Evolutionary conservation across 2,329 filamentous ascomycete species (phyloP), one percentile per base, ranked within the genome.

Genomic region (Graphiopsis chlorocephala): DNA sequence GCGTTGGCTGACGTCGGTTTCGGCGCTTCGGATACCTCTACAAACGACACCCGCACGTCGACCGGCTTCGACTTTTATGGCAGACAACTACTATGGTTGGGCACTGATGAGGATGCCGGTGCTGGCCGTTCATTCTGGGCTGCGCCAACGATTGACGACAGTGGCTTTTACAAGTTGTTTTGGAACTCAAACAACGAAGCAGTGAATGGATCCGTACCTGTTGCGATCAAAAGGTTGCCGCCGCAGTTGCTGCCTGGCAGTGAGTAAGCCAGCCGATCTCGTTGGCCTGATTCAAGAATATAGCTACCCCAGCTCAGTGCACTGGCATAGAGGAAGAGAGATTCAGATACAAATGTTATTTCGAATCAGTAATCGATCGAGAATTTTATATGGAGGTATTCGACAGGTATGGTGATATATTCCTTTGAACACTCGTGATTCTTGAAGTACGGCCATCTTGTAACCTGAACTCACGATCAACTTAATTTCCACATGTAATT

Each of bases 161-260:
- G 67, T 15, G 33, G 61, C 10, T 62, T 65, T n/a, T 67, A 59
- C 55, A 60, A 62, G 15, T 53, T 70, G 63, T 65, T 67, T 28
- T 69, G 67, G 68, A 71, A 71, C 28, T 55, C 66, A 12, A 68
- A 68, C 28, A 70, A 69, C 52, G 60, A 28, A 28, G 25, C 35
- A 5, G 61, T 62, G 29, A 62, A 69, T 11, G 60, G 47, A 8
- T 61, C 65, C 8, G 59, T 65, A 14, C 66, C 68, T 11, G 64
- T 70, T 5, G 68, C 67, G 23, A 35, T 70, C 42, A 70, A 69
- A 59, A 65, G 59, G 20, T 17, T 50, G 47, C 59, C 59, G 7
- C 59, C 59, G 20, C 59, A 47, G 14, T 45, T n/a, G 7, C n/a
- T 20, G n/a, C 38, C 38, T 45, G 38, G 8, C 38, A 45, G 38